Base-by-base conservation (phyloP, 2,329 filamentous ascomycete genomes). In the Podosphaera xanthii region DNA sequence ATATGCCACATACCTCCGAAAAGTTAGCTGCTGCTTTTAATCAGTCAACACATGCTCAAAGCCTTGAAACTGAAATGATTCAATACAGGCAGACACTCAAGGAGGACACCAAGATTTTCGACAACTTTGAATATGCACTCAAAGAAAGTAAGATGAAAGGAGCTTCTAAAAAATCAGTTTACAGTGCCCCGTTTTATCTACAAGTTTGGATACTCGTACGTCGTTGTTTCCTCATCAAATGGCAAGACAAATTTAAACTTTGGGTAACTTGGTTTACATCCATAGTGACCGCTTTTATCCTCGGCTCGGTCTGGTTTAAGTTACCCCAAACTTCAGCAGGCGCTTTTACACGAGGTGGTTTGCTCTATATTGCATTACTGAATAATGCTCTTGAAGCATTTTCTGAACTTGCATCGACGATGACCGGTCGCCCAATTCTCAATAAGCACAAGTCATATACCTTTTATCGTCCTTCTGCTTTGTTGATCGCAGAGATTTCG, bases 301-400 rank as follows among this genome's bases (percentile, higher is more conserved):
- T 87, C 53, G 88, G 87, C 64, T 89, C 86, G 0, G 81, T 92
- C 3, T 94, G 84, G 75, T 76, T 88, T 60, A 74, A 87, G 40
- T 77, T 87, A 38, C 80, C 81, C 0, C 70, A 80, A 58, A 81
- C 76, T 0, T 81, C 79, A 0, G 79, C 80, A 36, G 86, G 83
- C 46, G 85, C 86, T 2, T 94, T 92, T 71, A 86, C 83, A 64
- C 82, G 87, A 68, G 87, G 87, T 62, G 87, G 87, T 73, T 78
- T 91, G 0, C 74, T 94, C 57, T 94, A 94, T 72, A 81, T 89
- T 59, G 75, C 84, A 31, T 77, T 94, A 1, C 72, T 94, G 4
- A 91, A 91, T 76, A 92, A 91, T 69, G 84, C 85, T n/a, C 91
- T 94, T 70, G 82, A 88, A 67, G 86, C 87, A 33, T 90, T 92